These are phyloP conservation scores for Acanthamoeba royreba DNA, from an alignment of 208 protist species.

Conservation along the genomic window DNA sequence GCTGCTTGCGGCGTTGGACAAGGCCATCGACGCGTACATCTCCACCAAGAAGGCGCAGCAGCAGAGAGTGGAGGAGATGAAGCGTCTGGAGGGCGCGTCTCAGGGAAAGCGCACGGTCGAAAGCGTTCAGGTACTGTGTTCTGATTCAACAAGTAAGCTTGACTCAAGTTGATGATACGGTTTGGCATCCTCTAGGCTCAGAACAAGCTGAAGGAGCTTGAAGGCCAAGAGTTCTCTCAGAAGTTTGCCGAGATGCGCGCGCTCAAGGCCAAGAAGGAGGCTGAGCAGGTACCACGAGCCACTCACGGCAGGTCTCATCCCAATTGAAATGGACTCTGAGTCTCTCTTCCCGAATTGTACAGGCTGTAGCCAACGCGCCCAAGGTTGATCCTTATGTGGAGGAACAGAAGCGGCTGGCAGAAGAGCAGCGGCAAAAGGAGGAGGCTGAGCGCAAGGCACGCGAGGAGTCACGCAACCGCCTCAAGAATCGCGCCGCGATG, in stretches of 20 bases:
- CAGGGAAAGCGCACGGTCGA: background rate
- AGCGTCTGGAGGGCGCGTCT: background rate
- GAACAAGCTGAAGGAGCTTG: constrained; percentile 43
- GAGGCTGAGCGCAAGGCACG: background rate
- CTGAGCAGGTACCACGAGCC: background rate
- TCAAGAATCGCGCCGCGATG: constrained; percentile 19
- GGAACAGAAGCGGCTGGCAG: background rate
- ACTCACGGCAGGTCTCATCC: background rate
- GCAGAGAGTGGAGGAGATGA: background rate
- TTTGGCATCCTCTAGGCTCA: too few relatives aligned
- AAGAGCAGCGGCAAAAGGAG: constrained; percentile 19
- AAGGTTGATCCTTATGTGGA: constrained; percentile 31
- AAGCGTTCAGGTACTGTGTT: too few relatives aligned
- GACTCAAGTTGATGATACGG: too few relatives aligned
- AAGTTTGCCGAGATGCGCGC: constrained; percentile 40
- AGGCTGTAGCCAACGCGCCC: constrained; percentile 6
- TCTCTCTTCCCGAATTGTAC: too few relatives aligned
- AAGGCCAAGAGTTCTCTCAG: constrained; percentile 9
- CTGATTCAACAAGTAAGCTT: too few relatives aligned
- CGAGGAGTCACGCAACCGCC: background rate
- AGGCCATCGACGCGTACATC: background rate
- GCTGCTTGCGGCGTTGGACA: background rate
- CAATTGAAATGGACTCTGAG: too few relatives aligned
- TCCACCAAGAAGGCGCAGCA: background rate
- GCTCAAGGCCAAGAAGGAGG: constrained; percentile 42